Percentiles rank a stretch among this genome's conserved stretches.
phyloP scores from a whole-genome alignment of 345 rosid genomes.

The Gossypium thurberi region DNA sequence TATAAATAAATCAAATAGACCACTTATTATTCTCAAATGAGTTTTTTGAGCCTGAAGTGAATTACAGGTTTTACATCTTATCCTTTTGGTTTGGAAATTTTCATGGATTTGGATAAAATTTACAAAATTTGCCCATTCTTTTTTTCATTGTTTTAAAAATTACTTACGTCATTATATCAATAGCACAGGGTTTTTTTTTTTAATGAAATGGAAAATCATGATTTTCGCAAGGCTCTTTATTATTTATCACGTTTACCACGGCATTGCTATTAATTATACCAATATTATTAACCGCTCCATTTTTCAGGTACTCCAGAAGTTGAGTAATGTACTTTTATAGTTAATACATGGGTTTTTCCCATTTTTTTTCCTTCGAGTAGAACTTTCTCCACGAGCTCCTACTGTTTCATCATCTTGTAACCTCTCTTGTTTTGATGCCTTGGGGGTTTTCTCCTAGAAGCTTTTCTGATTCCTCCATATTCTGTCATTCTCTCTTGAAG shows the following conservation, averaged over 20 bases:
- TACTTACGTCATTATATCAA: not conserved
- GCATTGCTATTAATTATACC: not conserved
- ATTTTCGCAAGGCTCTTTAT: not conserved
- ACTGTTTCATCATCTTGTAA: no score
- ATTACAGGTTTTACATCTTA: not conserved
- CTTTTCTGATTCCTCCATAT: no score
- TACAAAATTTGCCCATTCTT: no score
- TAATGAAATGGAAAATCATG: not conserved
- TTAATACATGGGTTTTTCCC: no score
- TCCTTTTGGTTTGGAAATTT: not conserved
- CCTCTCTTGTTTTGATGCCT: no score
- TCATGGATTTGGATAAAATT: not conserved
- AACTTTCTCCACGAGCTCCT: no score
- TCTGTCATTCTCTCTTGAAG: no score
- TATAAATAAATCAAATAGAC: constrained; percentile 14
- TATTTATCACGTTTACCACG: not conserved
- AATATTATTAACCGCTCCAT: not conserved
- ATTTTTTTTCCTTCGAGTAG: no score
- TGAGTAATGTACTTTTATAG: not conserved
- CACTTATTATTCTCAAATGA: not conserved
- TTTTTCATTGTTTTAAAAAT: not conserved
- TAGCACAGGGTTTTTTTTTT: not conserved
- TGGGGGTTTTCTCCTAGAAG: no score
- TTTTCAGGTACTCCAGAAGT: not conserved
- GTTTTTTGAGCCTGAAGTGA: not conserved